These are phyloP conservation scores for Polytrichum commune DNA, from an alignment of 225 moss, liverwort and hornwort genomes.

Conservation along the genomic window DNA sequence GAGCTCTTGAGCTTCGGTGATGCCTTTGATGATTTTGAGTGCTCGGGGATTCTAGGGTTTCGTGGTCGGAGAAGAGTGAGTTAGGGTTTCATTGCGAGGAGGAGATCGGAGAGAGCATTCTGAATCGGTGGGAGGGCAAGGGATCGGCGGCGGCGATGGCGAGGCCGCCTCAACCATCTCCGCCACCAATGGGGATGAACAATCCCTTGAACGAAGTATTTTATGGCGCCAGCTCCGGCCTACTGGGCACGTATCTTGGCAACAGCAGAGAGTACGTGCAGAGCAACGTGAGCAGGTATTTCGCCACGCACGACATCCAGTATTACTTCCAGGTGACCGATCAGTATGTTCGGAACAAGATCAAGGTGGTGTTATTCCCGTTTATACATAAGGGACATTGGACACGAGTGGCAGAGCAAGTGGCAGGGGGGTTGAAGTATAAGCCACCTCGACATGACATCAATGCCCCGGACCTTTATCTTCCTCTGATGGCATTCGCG, in stretches of 20 bases:
- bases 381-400: slow-evolving; percentile 94
- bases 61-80: too few relatives aligned
- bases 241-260: slow-evolving; percentile 74
- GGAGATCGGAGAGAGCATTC: too few relatives aligned
- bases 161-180: slow-evolving; percentile 25
- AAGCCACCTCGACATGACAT: slow-evolving; percentile 96
- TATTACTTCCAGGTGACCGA: slow-evolving; percentile 98
- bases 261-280: slow-evolving; percentile 92
- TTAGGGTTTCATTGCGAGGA: too few relatives aligned
- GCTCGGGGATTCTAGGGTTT: too few relatives aligned
- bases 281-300: slow-evolving; percentile 98
- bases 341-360: slow-evolving; percentile 94
- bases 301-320: slow-evolving; percentile 87
- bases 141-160: slow-evolving; percentile 2
- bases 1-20: too few relatives aligned
- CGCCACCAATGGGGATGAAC: slow-evolving; percentile 39
- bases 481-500: slow-evolving; percentile 92
- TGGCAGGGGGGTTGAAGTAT: slow-evolving; percentile 91
- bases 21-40: too few relatives aligned
- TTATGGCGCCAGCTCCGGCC: slow-evolving; percentile 73
- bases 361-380: slow-evolving; percentile 93
- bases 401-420: slow-evolving; percentile 98
- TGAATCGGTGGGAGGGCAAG: too few relatives aligned
- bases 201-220: slow-evolving; percentile 79
- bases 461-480: slow-evolving; percentile 92